Base-by-base conservation (phyloP, 495 filamentous ascomycete genomes). In the Penicillium ochrochloron region DNA sequence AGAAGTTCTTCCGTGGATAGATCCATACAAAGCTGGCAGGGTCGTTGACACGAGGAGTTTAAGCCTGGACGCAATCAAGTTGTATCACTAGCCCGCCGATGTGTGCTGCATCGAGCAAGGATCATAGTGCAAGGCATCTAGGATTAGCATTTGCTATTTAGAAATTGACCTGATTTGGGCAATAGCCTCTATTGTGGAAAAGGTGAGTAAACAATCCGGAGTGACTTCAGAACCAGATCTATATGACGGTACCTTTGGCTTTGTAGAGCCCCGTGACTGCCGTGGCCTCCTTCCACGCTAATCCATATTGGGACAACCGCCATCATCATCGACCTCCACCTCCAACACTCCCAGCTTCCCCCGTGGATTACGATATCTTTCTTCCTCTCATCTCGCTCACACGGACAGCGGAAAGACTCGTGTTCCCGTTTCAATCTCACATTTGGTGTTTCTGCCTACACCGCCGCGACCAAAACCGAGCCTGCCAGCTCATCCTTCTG, bases 311-410 rank as follows among this genome's bases (percentile, higher is more conserved):
- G 67, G 68, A 61, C 23, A 52, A 44, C 65, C 69, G 63, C 63
- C 68, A 69, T 73, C 69, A 69, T 69, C 68, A 71, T 70, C 63
- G 54, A 65, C 71, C 72, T 72, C 75, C 75, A 67, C 69, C 68
- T 71, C 61, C 66, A 62, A 65, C 55, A 59, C 61, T 55, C 59
- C 56, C 53, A 59, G 53, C 61, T 58, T 58, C 60, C 53, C 52
- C 60, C 69, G 60, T 48, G 53, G 62, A 62, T 62, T 69, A 56
- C 65, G 55, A 66, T 61, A 46, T 62, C 61, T 65, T 48, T 65
- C 65, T 67, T 66, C 63, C 60, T 59, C 57, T 66, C 34, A 39
- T 33, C 23, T n/a, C 53, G n/a, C 31, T 34, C 31, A 37, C 12
- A 60, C 23, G 23, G 42, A 59, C 46, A 35, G 33, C 60, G 34